A percentile compares a stretch with the other conserved stretches of the same genome.
phyloP scores from a whole-genome alignment of 2,329 filamentous ascomycete genomes.

The Colletotrichum simmondsii region DNA sequence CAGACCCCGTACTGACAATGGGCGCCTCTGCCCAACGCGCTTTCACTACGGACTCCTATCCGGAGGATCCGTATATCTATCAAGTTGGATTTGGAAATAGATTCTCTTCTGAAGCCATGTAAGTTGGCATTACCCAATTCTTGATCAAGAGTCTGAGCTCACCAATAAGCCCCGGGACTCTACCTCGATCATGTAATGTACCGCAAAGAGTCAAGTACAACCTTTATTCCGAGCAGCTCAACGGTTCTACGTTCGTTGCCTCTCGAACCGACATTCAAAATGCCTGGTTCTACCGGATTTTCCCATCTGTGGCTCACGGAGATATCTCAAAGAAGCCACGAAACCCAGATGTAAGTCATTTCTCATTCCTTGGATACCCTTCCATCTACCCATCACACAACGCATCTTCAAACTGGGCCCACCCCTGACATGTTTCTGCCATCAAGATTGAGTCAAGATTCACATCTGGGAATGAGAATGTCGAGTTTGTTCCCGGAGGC shows the following conservation, averaged over 20 bases:
- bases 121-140: not conserved
- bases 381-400: not conserved
- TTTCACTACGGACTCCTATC: slow-evolving; percentile 27
- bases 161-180: slow-evolving; percentile 28
- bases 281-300: slow-evolving; percentile 45
- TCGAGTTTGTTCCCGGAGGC: slow-evolving; percentile 51
- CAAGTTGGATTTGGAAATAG: slow-evolving; percentile 39
- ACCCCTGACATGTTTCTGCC: not conserved
- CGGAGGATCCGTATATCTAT: slow-evolving; percentile 37
- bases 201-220: slow-evolving; percentile 55
- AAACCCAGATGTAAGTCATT: slow-evolving; percentile 29
- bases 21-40: slow-evolving; percentile 33
- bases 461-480: slow-evolving; percentile 50
- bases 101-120: slow-evolving; percentile 39
- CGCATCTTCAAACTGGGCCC: not conserved
- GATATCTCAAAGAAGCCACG: slow-evolving; percentile 20
- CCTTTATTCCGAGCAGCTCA: slow-evolving; percentile 60
- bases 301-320: slow-evolving; percentile 41
- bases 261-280: slow-evolving; percentile 31
- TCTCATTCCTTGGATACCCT: not conserved
- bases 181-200: slow-evolving; percentile 44
- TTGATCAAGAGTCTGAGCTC: not conserved
- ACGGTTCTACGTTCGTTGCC: slow-evolving; percentile 50
- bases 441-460: slow-evolving; percentile 45
- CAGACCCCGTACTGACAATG: not conserved